Base-by-base conservation (phyloP, 2,329 filamentous ascomycete genomes). In the Penicillium sp. region DNA sequence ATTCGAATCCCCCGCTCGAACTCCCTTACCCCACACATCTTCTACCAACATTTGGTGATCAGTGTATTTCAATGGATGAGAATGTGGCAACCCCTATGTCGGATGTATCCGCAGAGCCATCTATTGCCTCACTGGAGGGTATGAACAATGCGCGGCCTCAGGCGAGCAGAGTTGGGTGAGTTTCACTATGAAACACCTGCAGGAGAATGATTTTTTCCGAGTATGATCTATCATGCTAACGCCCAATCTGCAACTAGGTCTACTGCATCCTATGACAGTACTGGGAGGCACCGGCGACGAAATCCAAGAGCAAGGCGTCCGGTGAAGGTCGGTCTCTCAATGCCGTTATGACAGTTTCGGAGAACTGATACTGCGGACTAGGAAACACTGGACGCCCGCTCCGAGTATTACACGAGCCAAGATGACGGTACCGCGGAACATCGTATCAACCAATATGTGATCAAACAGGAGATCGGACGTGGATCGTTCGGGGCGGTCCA, bases 401-500 rank as follows among this genome's bases (percentile, higher is more conserved):
- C 91, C 31, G 87, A 94, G 71, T 96, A 95, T 75, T 88, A 85
- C 60, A 94, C 88, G 68, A 92, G 92, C 72, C 88, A 93, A 66
- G 82, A 88, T 64, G 91, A 96, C 69, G 92, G 92, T 27, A 84
- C 81, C 50, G 87, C 89, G 3, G 87, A 95, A 70, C 91, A 95
- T 70, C 85, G 87, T 57, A 93, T 97, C 78, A 97, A 97, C 73
- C 93, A 97, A 76, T 99, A 97, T 74, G 82, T 89, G 57, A 94
- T 99, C 70, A 87, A 89, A 73, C 89, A 96, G 72, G 93, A 97
- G 79, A 97, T 99, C 67, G 94, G 94, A n/a, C 84, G 92, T 63
- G 94, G 94, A 19, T 97, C 93, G 0, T 99, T 96, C 73, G 94
- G 94, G 8, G 89, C 92, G 11, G 94, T 99, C 15, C 92, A 97